Evolutionary conservation across 345 rosid species (phyloP).

Genomic region (Aquilaria yunnanensis): DNA sequence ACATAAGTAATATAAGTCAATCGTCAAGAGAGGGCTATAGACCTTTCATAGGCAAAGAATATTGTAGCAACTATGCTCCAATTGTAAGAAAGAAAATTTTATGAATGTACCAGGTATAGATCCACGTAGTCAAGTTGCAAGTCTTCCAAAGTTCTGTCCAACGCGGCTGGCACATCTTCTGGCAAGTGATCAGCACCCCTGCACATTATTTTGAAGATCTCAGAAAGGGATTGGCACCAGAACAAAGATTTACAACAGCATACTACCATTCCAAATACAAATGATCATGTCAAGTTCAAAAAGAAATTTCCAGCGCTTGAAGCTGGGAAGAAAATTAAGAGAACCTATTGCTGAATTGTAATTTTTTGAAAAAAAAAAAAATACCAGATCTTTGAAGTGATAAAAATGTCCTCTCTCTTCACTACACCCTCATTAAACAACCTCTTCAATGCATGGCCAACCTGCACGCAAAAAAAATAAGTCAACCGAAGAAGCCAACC

Average conservation of each 20-base stretch:
- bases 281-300: no score
- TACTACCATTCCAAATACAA: no score
- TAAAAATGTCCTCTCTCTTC: constrained; percentile 60
- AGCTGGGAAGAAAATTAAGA: neutral
- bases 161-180: constrained; percentile 51
- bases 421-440: constrained; percentile 64
- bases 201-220: constrained; percentile 5
- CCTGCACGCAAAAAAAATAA: constrained; percentile 27
- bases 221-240: neutral
- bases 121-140: constrained; percentile 69
- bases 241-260: no score
- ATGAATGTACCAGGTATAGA: constrained; percentile 50
- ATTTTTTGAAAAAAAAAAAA: constrained; percentile 2
- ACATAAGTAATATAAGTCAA: constrained; percentile 25
- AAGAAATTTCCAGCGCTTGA: no score
- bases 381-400: constrained; percentile 79
- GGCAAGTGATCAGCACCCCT: constrained; percentile 61
- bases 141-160: constrained; percentile 56
- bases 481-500: no score
- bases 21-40: constrained; percentile 9
- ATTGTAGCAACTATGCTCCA: constrained; percentile 11
- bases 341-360: neutral
- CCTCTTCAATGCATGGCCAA: constrained; percentile 54
- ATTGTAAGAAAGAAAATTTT: no score
- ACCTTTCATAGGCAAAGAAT: constrained; percentile 67